Evolutionary conservation across 2,329 filamentous ascomycete genomes (phyloP).

Genomic region (Trichoderma simmonsii): DNA sequence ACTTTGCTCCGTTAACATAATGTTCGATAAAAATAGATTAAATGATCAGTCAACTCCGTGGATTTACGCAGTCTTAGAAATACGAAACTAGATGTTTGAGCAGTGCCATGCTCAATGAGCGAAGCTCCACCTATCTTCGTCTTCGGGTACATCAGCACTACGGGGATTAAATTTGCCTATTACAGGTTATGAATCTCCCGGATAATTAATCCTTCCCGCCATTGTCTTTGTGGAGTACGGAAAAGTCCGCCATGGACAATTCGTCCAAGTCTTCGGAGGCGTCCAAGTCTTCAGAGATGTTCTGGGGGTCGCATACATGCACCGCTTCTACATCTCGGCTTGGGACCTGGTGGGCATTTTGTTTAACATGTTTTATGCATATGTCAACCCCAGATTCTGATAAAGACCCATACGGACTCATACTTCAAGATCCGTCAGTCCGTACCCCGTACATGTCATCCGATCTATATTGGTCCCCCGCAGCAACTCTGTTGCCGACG

Average conservation of each 20-base stretch:
- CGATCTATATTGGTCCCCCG: too few species aligned
- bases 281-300: neutral
- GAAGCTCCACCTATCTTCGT: neutral
- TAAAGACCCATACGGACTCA: too few species aligned
- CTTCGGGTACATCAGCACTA: neutral
- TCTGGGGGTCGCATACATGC: neutral
- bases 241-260: neutral
- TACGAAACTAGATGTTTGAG: neutral
- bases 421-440: too few species aligned
- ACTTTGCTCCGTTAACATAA: neutral
- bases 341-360: neutral
- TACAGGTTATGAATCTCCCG: neutral
- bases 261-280: neutral
- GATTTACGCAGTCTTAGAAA: neutral
- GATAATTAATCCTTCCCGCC: neutral
- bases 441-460: too few species aligned
- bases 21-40: neutral
- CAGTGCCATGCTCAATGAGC: neutral
- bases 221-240: neutral
- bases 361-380: neutral
- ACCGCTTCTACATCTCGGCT: neutral
- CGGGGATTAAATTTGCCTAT: neutral
- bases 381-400: too few species aligned
- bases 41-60: neutral
- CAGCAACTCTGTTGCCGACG: too few species aligned